Base-by-base conservation (phyloP, 1,139 yeast species). In the Yamadazyma conglobata region DNA sequence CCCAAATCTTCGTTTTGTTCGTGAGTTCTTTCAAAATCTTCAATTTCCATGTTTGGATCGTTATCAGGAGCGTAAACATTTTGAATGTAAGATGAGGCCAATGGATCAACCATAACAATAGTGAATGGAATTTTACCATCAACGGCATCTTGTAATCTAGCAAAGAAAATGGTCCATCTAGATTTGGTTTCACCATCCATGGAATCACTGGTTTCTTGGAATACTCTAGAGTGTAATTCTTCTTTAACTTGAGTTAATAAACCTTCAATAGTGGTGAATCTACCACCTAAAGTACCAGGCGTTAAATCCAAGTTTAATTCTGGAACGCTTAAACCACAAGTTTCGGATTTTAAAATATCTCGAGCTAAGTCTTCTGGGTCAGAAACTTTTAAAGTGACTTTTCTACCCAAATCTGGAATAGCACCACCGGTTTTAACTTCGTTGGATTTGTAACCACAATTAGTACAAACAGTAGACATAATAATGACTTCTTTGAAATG, bases 351-450 rank as follows among this genome's bases (percentile, higher is more conserved):
- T 48, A 93, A 73, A 40, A 93, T 84, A 57, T 93, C 98, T 63
- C 98, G 78, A 16, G 95, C 83, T 50, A 93, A 70, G 64, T 93
- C 99, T 46, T 87, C 96, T 10, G 95, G 79, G 48, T 91, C 97
- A 36, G 87, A 89, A 40, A 91, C 81, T 46, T 71, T 70, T 34
- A 93, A 69, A 1, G 81, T 71, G 39, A 88, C 77, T 42, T 70
- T 79, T 44, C 80, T 79, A 39, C 97, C 99, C 57, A 79, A 72
- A 4, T 68, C 81, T 20, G 98, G 97, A 33, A 93, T 83, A 12
- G 84, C 94, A 44, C 99, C 99, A 36, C 99, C 99, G 4, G 98
- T 93, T 64, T 89, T 91, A 44, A 93, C 98, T 60, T 93, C 99
- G 53, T 93, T 93, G 14, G 96, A 86, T 62, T 86, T 91, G 64